These are phyloP conservation scores for Ilyonectria sp. DNA, from an alignment of 2,329 filamentous ascomycete species.

Conservation along the genomic window DNA sequence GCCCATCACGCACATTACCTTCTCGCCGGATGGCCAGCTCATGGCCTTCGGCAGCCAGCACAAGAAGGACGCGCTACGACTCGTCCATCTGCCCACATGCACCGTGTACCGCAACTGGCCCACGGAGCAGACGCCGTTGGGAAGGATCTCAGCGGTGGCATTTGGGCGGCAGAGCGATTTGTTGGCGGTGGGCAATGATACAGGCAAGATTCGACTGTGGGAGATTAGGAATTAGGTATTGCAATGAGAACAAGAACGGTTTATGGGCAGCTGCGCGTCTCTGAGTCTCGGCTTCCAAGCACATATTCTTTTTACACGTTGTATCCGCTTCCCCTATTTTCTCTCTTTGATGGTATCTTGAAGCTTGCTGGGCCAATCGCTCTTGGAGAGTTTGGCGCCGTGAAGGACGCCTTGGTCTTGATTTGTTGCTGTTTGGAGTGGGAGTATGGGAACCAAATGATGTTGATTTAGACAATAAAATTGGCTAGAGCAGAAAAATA, in stretches of 20 bases:
- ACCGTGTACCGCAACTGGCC: slow-evolving; percentile 99
- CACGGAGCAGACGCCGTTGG: slow-evolving; percentile 89
- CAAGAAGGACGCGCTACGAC: slow-evolving; percentile 88
- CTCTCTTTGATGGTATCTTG: neutral
- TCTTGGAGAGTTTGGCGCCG: no score
- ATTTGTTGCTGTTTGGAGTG: neutral
- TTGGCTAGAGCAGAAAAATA: neutral
- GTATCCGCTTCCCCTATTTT: neutral
- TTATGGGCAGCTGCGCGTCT: slow-evolving; percentile 26
- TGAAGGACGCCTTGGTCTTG: neutral
- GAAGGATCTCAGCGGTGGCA: slow-evolving; percentile 82
- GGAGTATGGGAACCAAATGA: neutral
- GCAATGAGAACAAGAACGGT: slow-evolving; percentile 42
- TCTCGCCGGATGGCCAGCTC: slow-evolving; percentile 91
- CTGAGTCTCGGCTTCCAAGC: slow-evolving; percentile 14
- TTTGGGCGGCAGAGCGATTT: slow-evolving; percentile 77
- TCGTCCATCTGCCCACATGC: slow-evolving; percentile 92
- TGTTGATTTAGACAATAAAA: slow-evolving; percentile 1
- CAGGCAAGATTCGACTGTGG: slow-evolving; percentile 91
- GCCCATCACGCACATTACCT: slow-evolving; percentile 82
- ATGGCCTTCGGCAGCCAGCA: slow-evolving; percentile 87
- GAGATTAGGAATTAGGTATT: slow-evolving; percentile 78
- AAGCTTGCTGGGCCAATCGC: neutral
- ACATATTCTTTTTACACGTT: neutral
- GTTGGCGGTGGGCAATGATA: slow-evolving; percentile 90